These are phyloP conservation scores for Solanum chacoense DNA, from an alignment of 305 asterid species.

Conservation along the genomic window DNA sequence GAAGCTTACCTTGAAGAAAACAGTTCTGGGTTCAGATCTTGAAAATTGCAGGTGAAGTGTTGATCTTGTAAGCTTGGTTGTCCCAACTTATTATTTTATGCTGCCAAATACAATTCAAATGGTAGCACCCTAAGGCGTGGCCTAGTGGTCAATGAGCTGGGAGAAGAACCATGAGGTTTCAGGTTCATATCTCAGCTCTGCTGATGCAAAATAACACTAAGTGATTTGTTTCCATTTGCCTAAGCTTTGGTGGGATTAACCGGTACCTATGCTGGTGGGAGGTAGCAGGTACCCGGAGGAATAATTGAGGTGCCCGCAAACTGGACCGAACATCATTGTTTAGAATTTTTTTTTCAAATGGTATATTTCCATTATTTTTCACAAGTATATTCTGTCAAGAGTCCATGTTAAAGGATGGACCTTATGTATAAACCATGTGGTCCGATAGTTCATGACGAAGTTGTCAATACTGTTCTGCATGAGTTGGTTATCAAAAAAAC, in stretches of 20 bases:
- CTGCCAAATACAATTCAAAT: neutral
- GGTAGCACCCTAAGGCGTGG: neutral
- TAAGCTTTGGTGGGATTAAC: neutral
- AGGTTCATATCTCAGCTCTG: neutral
- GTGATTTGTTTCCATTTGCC: neutral
- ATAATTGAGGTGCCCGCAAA: neutral
- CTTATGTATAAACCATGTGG: neutral
- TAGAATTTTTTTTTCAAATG: neutral
- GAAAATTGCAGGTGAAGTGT: constrained; percentile 67
- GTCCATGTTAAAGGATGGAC: neutral
- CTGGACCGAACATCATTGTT: neutral
- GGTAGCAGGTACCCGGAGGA: neutral
- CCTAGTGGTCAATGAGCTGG: neutral
- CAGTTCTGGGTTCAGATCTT: constrained; percentile 69
- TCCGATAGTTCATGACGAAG: neutral
- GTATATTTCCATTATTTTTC: neutral
- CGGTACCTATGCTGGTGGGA: neutral
- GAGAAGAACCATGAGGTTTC: neutral
- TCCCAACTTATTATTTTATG: neutral
- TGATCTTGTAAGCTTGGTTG: neutral
- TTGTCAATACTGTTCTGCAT: neutral
- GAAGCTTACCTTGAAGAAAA: constrained; percentile 63
- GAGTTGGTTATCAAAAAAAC: neutral
- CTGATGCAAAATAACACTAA: neutral
- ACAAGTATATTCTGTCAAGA: neutral